Conservation (phyloP, 2,329 filamentous ascomycete species). For the Arthrobotrys pseudoclavata region DNA sequence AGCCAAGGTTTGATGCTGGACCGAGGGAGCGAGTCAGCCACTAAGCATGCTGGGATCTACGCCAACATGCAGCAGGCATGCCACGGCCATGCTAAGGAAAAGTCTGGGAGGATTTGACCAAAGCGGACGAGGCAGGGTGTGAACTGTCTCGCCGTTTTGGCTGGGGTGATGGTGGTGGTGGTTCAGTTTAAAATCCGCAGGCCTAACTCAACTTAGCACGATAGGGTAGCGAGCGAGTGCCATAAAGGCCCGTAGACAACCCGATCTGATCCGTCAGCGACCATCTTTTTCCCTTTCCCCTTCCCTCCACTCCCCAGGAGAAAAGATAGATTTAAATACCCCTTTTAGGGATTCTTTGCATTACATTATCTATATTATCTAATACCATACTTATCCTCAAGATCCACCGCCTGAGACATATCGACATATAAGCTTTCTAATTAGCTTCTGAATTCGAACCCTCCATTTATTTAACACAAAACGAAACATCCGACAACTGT, state of each 20-base stretch:
- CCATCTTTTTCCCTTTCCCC: conserved; percentile 50
- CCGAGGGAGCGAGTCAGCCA: conserved; percentile 50
- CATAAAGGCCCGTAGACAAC: conserved; percentile 58
- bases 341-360: not conserved
- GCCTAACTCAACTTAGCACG: conserved; percentile 61
- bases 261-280: conserved; percentile 54
- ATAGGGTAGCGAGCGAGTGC: conserved; percentile 16
- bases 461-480: conserved; percentile 44
- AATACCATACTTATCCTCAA: conserved; percentile 27
- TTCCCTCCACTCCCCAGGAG: not conserved
- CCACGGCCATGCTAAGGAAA: conserved; percentile 35
- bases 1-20: conserved; percentile 31
- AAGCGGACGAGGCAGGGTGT: conserved; percentile 48
- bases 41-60: conserved; percentile 56
- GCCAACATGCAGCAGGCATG: conserved; percentile 50
- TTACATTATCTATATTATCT: conserved; percentile 22
- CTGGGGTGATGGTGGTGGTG: conserved; percentile 17
- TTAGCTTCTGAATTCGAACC: conserved; percentile 30
- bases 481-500: not conserved
- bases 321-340: conserved; percentile 19
- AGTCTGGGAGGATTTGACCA: conserved; percentile 43
- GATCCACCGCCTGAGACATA: conserved; percentile 32
- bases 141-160: conserved; percentile 54
- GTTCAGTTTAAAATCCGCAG: conserved; percentile 33
- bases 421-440: conserved; percentile 44